Base-by-base conservation (phyloP, 208 protist genomes). In the Trypanosoma conorhini region DNA sequence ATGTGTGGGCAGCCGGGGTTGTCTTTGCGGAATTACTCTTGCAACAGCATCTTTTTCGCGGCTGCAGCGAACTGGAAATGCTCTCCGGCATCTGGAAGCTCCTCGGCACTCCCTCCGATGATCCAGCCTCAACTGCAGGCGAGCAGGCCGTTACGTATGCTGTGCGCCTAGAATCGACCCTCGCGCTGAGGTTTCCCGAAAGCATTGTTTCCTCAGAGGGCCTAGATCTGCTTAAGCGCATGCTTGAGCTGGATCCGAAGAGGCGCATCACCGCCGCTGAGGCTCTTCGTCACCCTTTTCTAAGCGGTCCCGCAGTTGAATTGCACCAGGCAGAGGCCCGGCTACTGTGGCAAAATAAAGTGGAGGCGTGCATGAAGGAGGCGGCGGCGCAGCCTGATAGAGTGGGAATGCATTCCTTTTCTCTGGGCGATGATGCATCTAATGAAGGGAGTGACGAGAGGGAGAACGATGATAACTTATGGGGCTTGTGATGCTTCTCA, bases 11-110 rank as follows among this genome's bases (percentile, higher is more conserved):
- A 10, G 76, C 88, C 3, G 93, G 93, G 0, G 86, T 95, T 40
- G 77, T 96, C 13, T 95, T 97, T 74, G 89, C 84, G 0, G 88
- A 97, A 71, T 80, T 97, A 35, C 55, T 96, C 5, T 81, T 88
- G 24, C 86, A 91, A 59, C 80, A 76, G 56, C 85, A 88, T 58
- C 83, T 96, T 19, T 95, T 97, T 58, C 54, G 44, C 30, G 80
- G 77, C 3, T 38, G 74, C 40, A 84, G 83, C 57, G 89, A 97
- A 69, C 69, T 97, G n/a, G 79, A 75, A 28, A 44, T 96, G 64
- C 64, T 97, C 0, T 80, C 83, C n/a, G 77, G 76, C 4, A 95
- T 97, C 67, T 92, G 82, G 68, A 86, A 85, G 62, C 81, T 97
- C 21, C 72, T 97, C 1, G 93, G 93, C 3, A 74, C 76, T 22